Evolutionary conservation across 352 stramenopile genomes (phyloP), one percentile per base, ranked within the genome.

Genomic region (Globisporangium echinulatum): DNA sequence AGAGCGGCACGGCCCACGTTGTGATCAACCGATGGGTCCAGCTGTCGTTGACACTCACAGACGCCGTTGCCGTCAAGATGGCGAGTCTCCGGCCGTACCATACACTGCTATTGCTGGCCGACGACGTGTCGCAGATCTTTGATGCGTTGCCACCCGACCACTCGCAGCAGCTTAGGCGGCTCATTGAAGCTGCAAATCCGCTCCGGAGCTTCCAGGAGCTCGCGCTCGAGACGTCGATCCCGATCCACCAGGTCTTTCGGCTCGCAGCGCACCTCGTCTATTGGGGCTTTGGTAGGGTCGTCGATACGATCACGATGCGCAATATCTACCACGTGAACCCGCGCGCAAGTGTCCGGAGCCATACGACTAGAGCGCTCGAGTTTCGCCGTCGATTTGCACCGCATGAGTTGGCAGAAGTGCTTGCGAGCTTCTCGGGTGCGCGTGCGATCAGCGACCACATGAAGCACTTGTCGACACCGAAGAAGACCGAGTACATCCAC

Each of bases 151-250:
- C 86, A 7, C 57, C 69, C n/a, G 86, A 94, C 56, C 72, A 89
- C 56, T 87, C 86, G n/a, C 75, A 85, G 19, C 86, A 96, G 63
- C 65, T 96, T 2, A 69, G 72, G 33, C 65, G 80, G 38, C 63
- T 96, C 25, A 83, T 96, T 37, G 66, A 86, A 33, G 79, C 68
- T 13, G 79, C 84, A 49, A 96, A 91, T 54, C 84, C 85, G 38
- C 74, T 96, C 14, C 88, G 89, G 60, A 91, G 78, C 59, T 96
- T 96, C 59, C 82, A 92, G 60, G 85, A 96, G 52, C 69, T 96
- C 40, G 70, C 82, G 7, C 66, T 92, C 5, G 85, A 96, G 58
- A 88, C 85, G 38, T 77, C 70, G 11, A 74, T 93, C 7, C 79
- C 85, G 0, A 82, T 94, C 61, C 80, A 91, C 46, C 86, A 94